Evolutionary conservation across 2,329 filamentous ascomycete genomes (phyloP), one percentile per base, ranked within the genome.

Genomic region (Microthyrium microscopicum): DNA sequence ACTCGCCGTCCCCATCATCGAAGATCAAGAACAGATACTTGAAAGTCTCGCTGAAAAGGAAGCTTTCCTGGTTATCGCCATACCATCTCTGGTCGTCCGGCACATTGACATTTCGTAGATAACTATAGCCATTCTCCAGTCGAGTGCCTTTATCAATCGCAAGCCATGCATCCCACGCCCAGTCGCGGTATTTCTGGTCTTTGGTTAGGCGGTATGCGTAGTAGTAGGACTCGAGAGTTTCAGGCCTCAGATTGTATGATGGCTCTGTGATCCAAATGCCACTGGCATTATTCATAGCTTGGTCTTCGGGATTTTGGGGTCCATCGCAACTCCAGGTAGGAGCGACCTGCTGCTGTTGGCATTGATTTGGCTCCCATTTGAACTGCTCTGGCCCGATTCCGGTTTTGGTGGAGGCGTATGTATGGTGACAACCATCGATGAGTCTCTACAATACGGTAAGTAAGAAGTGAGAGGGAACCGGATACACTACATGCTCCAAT

Each of bases 31-130:
- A 91, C 37, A 68, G 60, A 52, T 91, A 91, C 63, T 92, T 92
- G 52, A 92, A 51, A 40, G 84, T 77, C 60, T 92, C 83, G 0
- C 83, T 82, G 51, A 91, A 83, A 61, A 79, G 75, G 58, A 89
- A 92, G 46, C 77, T 85, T 57, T 92, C 81, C 62, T 85, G 78
- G 50, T 77, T 75, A 51, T 92, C 70, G 1, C 77, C 77, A 27
- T 55, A 53, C 38, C 66, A 71, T 0, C 56, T 53, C 1, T 77
- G 77, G 6, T 79, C 79, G 18, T 60, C 62, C 4, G 47, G 44
- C 3, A 54, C 56, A 43, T 78, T 81, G 26, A 91, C 80, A 48
- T 91, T 53, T 0, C 45, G 50, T 35, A 91, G 58, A 20, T 67
- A 64, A 11, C 68, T 68, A 54, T 73, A 91, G 6, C 78, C 83